Conservation (phyloP, 345 rosid species). For the Brassica cretica region DNA sequence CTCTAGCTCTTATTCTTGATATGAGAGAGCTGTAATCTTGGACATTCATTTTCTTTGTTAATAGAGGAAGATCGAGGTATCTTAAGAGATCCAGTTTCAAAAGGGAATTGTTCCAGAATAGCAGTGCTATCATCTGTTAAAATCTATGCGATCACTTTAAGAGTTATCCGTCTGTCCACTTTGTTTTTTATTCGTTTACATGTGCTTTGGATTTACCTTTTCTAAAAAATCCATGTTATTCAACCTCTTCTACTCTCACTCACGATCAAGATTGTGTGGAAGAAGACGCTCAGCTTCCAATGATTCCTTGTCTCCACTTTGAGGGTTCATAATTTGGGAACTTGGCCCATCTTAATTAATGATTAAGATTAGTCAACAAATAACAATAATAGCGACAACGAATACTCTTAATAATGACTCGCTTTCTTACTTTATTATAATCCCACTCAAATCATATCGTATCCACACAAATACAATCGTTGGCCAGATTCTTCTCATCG, state of each 20-base stretch:
- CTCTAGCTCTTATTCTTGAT: no score
- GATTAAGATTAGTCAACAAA: constrained; percentile 15
- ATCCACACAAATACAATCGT: constrained; percentile 18
- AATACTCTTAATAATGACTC: constrained; percentile 1
- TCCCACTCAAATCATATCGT: constrained; percentile 30
- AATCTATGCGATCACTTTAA: background rate
- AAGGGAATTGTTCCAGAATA: no score
- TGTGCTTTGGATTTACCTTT: background rate
- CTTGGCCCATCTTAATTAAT: constrained; percentile 12
- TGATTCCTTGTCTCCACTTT: constrained; percentile 22
- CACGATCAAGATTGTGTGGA: background rate
- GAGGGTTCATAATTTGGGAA: background rate
- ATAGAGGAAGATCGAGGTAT: no score
- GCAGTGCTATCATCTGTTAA: no score
- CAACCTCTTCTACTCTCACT: no score
- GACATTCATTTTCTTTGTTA: no score
- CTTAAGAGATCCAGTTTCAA: no score
- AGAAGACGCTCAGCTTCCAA: background rate
- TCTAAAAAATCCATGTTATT: no score
- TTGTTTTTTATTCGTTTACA: background rate
- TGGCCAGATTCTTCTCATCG: constrained; percentile 25
- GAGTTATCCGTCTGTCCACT: background rate
- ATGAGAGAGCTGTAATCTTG: no score
- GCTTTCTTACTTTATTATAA: constrained; percentile 20
- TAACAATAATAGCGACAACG: constrained; percentile 32